A percentile compares a stretch with the other conserved stretches of the same genome.
Evolutionary conservation across 2,329 filamentous ascomycete genomes (phyloP).

Genomic region (Gaeumannomyces sp.): DNA sequence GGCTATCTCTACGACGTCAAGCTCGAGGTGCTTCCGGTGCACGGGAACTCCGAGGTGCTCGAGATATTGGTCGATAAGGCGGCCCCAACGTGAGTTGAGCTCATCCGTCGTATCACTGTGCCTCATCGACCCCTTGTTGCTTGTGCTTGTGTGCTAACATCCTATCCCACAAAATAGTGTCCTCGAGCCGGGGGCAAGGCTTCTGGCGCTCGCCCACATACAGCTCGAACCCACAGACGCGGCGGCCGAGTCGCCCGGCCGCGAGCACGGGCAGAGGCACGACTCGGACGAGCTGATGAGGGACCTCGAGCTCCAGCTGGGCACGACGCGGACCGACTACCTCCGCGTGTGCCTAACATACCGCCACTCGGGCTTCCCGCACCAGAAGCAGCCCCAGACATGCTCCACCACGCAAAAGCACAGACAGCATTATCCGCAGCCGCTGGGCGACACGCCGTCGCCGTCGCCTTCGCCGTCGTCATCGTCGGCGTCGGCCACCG

Average conservation of each 20-base stretch:
- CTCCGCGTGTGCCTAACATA: conserved; percentile 48
- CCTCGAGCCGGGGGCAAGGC: conserved; percentile 4
- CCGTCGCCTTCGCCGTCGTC: not conserved
- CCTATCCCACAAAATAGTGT: not conserved
- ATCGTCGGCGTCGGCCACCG: conserved; percentile 7
- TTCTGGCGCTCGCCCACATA: conserved; percentile 42
- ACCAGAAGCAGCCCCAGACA: conserved; percentile 15
- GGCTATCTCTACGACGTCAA: conserved; percentile 44
- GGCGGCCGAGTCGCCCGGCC: conserved; percentile 20
- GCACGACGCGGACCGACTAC: conserved; percentile 40
- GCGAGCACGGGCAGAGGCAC: conserved; percentile 17
- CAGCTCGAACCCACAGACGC: conserved; percentile 23
- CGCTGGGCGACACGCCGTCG: not conserved
- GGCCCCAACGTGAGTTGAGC: conserved; percentile 31
- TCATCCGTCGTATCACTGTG: not conserved
- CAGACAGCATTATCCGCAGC: not conserved
- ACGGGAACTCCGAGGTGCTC: conserved; percentile 31
- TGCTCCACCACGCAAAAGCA: not conserved
- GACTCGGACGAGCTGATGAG: conserved; percentile 51
- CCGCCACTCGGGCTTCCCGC: conserved; percentile 49
- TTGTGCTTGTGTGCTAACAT: not conserved
- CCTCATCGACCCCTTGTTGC: not conserved
- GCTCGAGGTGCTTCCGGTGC: conserved; percentile 37
- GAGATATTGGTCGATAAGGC: conserved; percentile 40
- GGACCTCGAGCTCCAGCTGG: conserved; percentile 52